These are phyloP conservation scores for Mycena floridula DNA, from an alignment of 768 basidiomycete genomes.

Conservation along the genomic window DNA sequence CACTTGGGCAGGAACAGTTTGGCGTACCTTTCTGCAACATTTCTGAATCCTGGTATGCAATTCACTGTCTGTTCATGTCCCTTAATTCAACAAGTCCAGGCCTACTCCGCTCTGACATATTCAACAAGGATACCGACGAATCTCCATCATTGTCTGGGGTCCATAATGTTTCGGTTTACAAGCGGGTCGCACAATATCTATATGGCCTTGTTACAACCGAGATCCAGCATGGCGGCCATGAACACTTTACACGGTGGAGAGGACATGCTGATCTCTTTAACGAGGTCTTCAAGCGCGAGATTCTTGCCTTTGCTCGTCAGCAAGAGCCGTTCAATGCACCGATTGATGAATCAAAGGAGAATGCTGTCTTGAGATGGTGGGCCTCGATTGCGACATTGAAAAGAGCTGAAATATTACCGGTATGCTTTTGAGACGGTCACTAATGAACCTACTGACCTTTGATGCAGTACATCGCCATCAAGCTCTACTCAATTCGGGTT, in stretches of 20 bases:
- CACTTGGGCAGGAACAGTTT: slow-evolving; percentile 10
- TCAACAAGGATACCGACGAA: background rate
- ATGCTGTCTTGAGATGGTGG: slow-evolving; percentile 14
- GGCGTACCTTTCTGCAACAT: slow-evolving; percentile 16
- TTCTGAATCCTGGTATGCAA: slow-evolving; percentile 19
- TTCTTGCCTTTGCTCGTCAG: slow-evolving; percentile 11
- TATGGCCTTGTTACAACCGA: slow-evolving; percentile 6
- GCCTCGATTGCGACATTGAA: slow-evolving; percentile 2
- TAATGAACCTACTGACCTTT: background rate
- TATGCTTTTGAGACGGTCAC: slow-evolving; percentile 8
- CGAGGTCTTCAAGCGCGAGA: slow-evolving; percentile 8
- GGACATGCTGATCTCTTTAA: slow-evolving; percentile 12
- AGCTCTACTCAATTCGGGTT: slow-evolving; percentile 20
- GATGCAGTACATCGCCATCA: slow-evolving; percentile 15
- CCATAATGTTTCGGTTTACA: slow-evolving; percentile 8
- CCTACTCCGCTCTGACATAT: slow-evolving; percentile 1
- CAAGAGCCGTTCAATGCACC: slow-evolving; percentile 15
- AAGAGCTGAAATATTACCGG: slow-evolving; percentile 17
- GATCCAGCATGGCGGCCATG: slow-evolving; percentile 9
- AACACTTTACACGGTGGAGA: slow-evolving; percentile 11
- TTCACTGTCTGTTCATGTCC: background rate
- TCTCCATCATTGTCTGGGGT: slow-evolving; percentile 6
- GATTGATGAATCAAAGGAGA: slow-evolving; percentile 2
- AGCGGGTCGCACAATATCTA: slow-evolving; percentile 7
- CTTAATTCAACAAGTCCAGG: background rate